Evolutionary conservation across 148 eudicot genomes (phyloP), one percentile per base, ranked within the genome.

Genomic region (Fagopyrum tataricum): DNA sequence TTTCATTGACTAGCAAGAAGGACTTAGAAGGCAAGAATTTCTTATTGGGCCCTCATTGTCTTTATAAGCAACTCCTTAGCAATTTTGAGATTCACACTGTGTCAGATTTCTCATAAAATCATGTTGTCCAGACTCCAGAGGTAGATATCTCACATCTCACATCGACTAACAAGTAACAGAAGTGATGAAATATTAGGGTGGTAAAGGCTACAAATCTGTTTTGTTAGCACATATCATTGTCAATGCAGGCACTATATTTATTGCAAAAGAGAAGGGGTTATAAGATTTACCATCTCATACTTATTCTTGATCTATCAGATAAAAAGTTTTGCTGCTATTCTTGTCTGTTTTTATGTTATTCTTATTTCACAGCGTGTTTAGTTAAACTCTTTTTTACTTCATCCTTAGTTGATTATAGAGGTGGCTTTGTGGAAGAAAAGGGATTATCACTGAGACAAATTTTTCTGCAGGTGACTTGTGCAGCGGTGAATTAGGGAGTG

Each of bases 401-500:
- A 20, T 18, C 18, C 26, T 6, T 7, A 55, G 61, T 55, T 55
- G 2, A 18, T 18, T n/a, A 18, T 58, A 58, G 24, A 58, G 37
- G 37, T 15, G 23, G 14, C 66, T 15, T 23, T 58, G 39, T 58
- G 37, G 37, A 55, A 55, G 11, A 5, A 55, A n/a, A 20, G 26
- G 39, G 37, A 24, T 37, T 9, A 59, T 23, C 23, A 59, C 3
- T 10, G 4, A 5, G 66, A 59, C 39, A 59, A 59, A 59, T 2
- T 39, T 23, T 24, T 59, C 40, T 24, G 39, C 40, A 59, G 66
- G 66, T 59, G 66, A 59, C 66, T 59, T 59, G 61, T 21, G 39
- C 66, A 24, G 66, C 26, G 66, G 37, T 7, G 66, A 24, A 59
- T 12, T 59, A 15, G 66, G 66, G 66, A 59, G 66, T 59, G 66